These are phyloP conservation scores for Licmophora abbreviata DNA, from an alignment of 108 stramenopile species.

Conservation along the genomic window DNA sequence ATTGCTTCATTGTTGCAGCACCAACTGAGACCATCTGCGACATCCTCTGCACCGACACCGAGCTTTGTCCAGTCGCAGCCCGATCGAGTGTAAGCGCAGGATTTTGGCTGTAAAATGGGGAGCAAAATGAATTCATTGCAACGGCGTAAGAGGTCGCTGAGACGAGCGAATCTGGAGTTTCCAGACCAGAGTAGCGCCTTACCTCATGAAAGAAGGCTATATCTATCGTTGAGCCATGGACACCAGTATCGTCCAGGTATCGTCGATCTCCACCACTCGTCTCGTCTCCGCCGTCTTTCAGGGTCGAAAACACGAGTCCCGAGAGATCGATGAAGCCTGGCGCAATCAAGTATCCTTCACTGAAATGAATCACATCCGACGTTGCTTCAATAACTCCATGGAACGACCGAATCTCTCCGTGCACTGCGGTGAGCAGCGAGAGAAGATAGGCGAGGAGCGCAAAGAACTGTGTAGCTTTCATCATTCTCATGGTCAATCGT, in stretches of 20 bases:
- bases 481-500: too few relatives aligned
- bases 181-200: neutral
- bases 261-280: slow-evolving; percentile 16
- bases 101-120: slow-evolving; percentile 38
- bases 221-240: neutral
- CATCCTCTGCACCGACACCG: slow-evolving; percentile 51
- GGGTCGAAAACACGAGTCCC: slow-evolving; percentile 31
- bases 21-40: slow-evolving; percentile 49
- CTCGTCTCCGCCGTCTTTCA: slow-evolving; percentile 14
- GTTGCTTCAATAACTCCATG: slow-evolving; percentile 3
- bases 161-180: neutral
- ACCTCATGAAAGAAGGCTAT: slow-evolving; percentile 8
- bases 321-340: slow-evolving; percentile 76
- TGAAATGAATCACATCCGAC: slow-evolving; percentile 3
- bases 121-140: neutral
- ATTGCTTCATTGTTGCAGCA: slow-evolving; percentile 74
- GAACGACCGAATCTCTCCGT: slow-evolving; percentile 4
- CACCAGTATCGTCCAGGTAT: neutral
- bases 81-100: slow-evolving; percentile 45
- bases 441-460: too few relatives aligned
- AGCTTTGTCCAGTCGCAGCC: slow-evolving; percentile 79
- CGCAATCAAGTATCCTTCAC: slow-evolving; percentile 50
- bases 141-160: neutral
- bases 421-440: too few relatives aligned
- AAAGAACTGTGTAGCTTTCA: too few relatives aligned